These are phyloP conservation scores for Phialophora verrucosa DNA, from an alignment of 2,329 filamentous ascomycete species.

Conservation along the genomic window DNA sequence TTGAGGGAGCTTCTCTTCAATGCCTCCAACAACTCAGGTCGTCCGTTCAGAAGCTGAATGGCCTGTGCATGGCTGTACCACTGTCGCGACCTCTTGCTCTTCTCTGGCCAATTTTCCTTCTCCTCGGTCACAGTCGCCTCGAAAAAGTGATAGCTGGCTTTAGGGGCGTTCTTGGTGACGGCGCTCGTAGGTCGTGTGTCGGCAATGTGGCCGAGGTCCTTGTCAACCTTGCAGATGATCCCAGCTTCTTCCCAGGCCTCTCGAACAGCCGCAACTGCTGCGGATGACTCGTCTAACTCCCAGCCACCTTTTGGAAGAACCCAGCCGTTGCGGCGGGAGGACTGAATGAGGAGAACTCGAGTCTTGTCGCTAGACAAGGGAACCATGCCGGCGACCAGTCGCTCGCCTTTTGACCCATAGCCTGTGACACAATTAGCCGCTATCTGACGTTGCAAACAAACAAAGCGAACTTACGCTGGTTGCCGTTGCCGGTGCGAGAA, in stretches of 20 bases:
- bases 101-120: constrained; percentile 89
- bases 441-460: not conserved
- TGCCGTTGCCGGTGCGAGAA: constrained; percentile 54
- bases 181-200: constrained; percentile 71
- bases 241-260: constrained; percentile 99
- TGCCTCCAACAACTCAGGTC: constrained; percentile 88
- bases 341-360: constrained; percentile 91
- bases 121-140: constrained; percentile 87
- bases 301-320: constrained; percentile 97
- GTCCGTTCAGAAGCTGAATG: constrained; percentile 72
- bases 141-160: constrained; percentile 65
- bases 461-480: constrained; percentile 53
- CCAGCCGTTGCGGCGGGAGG: constrained; percentile 88
- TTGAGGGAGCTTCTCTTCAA: constrained; percentile 79
- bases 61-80: constrained; percentile 90
- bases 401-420: constrained; percentile 89
- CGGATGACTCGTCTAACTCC: constrained; percentile 90
- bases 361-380: constrained; percentile 84
- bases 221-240: constrained; percentile 81
- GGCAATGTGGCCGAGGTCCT: constrained; percentile 82
- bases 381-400: constrained; percentile 92
- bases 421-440: constrained; percentile 59
- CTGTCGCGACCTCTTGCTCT: constrained; percentile 83
- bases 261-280: constrained; percentile 79
- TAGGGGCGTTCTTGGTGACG: constrained; percentile 67